Conservation (phyloP, 2,329 filamentous ascomycete species). For the Blastomyces parvus region DNA sequence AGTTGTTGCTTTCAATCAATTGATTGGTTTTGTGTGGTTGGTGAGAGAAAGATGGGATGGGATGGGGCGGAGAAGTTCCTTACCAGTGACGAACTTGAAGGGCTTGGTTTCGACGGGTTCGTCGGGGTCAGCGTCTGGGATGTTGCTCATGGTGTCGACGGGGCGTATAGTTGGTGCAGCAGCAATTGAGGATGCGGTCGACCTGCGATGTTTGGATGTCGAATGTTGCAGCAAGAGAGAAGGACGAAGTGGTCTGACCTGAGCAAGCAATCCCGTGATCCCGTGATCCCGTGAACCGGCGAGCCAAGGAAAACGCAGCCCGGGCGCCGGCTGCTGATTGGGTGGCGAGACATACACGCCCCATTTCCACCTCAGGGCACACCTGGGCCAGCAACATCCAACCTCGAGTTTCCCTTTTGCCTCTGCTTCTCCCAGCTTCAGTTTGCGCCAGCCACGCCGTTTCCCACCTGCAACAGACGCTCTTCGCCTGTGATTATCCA, state of each 20-base stretch:
- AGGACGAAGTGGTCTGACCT: not conserved
- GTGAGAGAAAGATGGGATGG: constrained; percentile 16
- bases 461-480: too few relatives aligned
- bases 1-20: constrained; percentile 10
- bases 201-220: constrained; percentile 19
- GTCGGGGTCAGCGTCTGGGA: constrained; percentile 51
- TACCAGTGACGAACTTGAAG: constrained; percentile 99
- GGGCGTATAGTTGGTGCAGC: constrained; percentile 27
- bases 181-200: constrained; percentile 22
- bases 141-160: constrained; percentile 67
- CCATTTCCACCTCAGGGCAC: not conserved
- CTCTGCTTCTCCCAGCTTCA: not conserved
- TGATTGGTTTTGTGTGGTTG: constrained; percentile 10
- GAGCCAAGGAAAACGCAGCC: constrained; percentile 10
- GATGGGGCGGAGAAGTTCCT: constrained; percentile 30
- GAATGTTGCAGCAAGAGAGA: not conserved
- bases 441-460: not conserved
- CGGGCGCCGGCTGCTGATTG: constrained; percentile 10
- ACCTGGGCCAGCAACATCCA: constrained; percentile 1
- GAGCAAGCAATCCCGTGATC: too few relatives aligned
- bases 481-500: constrained; percentile 1
- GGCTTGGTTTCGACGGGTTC: constrained; percentile 89
- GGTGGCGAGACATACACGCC: not conserved
- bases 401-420: not conserved
- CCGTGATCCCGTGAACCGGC: constrained; percentile 17